A percentile compares a stretch with the other conserved stretches of the same genome.
phyloP scores from a whole-genome alignment of 1,284 basidiomycete genomes.

The Anthracocystis panici-leucophaei region DNA sequence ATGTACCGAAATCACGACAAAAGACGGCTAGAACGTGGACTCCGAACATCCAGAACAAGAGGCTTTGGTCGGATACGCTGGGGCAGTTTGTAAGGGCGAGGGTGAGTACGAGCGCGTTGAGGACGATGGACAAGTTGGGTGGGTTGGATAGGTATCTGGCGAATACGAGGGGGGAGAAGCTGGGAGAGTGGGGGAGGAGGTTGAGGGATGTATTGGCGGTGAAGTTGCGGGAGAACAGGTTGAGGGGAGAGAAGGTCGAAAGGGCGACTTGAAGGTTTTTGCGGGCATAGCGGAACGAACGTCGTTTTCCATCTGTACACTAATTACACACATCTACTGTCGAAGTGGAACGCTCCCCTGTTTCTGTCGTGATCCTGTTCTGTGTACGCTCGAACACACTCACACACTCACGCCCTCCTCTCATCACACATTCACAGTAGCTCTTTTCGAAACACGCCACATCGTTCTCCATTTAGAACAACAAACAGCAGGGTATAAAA shows the following conservation, averaged over 20 bases:
- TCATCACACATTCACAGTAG: not conserved
- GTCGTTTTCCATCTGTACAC: too few species aligned
- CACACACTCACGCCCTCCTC: too few species aligned
- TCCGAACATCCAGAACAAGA: conserved; percentile 64
- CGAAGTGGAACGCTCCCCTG: not conserved
- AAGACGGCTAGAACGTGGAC: conserved; percentile 64
- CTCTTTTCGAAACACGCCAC: not conserved
- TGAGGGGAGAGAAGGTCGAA: conserved; percentile 5
- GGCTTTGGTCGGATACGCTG: conserved; percentile 55
- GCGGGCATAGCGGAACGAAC: too few species aligned
- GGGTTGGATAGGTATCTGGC: conserved; percentile 65
- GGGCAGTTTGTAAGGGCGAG: conserved; percentile 33
- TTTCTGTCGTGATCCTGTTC: not conserved
- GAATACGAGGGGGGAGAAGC: conserved; percentile 49
- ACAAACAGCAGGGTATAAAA: conserved; percentile 5
- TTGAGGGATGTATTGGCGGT: conserved; percentile 51
- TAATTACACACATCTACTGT: too few species aligned
- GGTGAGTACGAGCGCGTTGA: conserved; percentile 54
- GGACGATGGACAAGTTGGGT: conserved; percentile 64
- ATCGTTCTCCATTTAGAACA: not conserved
- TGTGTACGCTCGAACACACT: too few species aligned
- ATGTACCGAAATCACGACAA: conserved; percentile 65
- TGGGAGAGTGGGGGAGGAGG: conserved; percentile 63
- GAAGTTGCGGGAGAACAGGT: conserved; percentile 33
- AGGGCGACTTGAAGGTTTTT: too few species aligned